These are phyloP conservation scores for Tricholoma hemisulphureum DNA, from an alignment of 768 basidiomycete species.

Conservation along the genomic window DNA sequence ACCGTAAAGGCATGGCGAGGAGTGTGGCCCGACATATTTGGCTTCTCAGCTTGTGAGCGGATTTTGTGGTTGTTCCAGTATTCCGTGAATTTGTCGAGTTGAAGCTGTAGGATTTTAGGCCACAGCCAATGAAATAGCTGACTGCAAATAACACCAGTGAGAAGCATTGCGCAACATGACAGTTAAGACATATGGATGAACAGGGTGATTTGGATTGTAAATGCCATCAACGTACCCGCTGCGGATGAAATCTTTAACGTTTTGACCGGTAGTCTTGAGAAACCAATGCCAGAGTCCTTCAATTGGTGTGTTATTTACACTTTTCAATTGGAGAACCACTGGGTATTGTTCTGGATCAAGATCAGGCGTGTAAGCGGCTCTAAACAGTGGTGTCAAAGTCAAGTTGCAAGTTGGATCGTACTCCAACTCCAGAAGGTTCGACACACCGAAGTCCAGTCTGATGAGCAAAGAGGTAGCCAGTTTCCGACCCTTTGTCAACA, in stretches of 20 bases:
- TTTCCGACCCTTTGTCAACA: constrained; percentile 25
- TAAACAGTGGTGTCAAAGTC: not conserved
- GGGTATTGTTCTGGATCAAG: constrained; percentile 17
- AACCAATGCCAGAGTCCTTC: constrained; percentile 30
- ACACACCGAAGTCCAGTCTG: constrained; percentile 1
- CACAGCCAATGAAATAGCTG: constrained; percentile 26
- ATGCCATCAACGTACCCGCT: constrained; percentile 9
- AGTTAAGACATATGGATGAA: constrained; percentile 15
- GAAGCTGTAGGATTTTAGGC: constrained; percentile 25
- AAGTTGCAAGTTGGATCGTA: not conserved
- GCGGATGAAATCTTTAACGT: constrained; percentile 17
- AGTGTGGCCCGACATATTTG: constrained; percentile 24
- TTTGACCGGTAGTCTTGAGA: constrained; percentile 14
- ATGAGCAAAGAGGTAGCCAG: constrained; percentile 16
- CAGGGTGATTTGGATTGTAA: constrained; percentile 16
- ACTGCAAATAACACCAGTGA: not conserved
- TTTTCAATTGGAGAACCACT: constrained; percentile 17
- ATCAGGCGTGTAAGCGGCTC: constrained; percentile 20
- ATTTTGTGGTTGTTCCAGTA: constrained; percentile 29
- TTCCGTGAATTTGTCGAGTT: constrained; percentile 23
- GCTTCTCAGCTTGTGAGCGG: constrained; percentile 17
- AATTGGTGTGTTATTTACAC: constrained; percentile 26
- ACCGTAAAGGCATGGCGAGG: constrained; percentile 19
- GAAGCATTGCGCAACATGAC: not conserved
- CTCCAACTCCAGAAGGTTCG: not conserved